Percentiles rank a stretch among this genome's conserved stretches.
These are phyloP conservation scores for Cucurbitaria berberidis DNA, from an alignment of 2,329 filamentous ascomycete species.

Conservation along the genomic window DNA sequence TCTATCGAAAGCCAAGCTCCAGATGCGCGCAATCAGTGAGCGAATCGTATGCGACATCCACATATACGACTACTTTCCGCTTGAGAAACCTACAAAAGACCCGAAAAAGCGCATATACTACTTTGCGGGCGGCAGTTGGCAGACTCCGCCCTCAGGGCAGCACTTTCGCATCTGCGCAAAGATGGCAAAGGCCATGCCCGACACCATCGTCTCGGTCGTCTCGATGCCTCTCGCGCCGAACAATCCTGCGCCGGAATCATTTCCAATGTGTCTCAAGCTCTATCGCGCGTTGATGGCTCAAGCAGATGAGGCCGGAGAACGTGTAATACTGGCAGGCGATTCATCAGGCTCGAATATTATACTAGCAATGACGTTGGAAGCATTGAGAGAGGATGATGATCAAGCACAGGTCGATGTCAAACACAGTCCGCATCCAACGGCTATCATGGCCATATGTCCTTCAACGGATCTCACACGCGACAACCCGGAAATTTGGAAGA, in stretches of 20 bases:
- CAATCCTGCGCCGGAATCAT: constrained; percentile 56
- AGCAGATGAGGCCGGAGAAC: constrained; percentile 49
- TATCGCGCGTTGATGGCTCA: constrained; percentile 52
- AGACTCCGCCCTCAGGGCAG: constrained; percentile 55
- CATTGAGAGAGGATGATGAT: constrained; percentile 42
- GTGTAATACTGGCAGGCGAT: constrained; percentile 60
- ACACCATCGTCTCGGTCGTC: constrained; percentile 55
- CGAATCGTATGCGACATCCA: constrained; percentile 52
- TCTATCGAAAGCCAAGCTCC: constrained; percentile 42
- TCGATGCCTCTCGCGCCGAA: constrained; percentile 62
- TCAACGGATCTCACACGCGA: constrained; percentile 57
- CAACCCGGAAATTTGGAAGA: constrained; percentile 53
- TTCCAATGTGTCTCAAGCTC: constrained; percentile 56
- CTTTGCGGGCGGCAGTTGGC: constrained; percentile 64
- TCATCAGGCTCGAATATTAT: constrained; percentile 63
- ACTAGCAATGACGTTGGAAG: constrained; percentile 50
- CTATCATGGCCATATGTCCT: constrained; percentile 56
- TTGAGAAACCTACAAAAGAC: constrained; percentile 10
- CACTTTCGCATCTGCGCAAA: constrained; percentile 61
- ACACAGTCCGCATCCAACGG: constrained; percentile 35
- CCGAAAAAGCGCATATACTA: constrained; percentile 56
- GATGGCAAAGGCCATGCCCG: constrained; percentile 51
- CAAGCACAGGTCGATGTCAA: constrained; percentile 5
- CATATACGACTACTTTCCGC: constrained; percentile 53
- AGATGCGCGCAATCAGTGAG: constrained; percentile 48